Evolutionary conservation across 1,284 basidiomycete genomes (phyloP).

Genomic region (Malassezia vespertilionis): DNA sequence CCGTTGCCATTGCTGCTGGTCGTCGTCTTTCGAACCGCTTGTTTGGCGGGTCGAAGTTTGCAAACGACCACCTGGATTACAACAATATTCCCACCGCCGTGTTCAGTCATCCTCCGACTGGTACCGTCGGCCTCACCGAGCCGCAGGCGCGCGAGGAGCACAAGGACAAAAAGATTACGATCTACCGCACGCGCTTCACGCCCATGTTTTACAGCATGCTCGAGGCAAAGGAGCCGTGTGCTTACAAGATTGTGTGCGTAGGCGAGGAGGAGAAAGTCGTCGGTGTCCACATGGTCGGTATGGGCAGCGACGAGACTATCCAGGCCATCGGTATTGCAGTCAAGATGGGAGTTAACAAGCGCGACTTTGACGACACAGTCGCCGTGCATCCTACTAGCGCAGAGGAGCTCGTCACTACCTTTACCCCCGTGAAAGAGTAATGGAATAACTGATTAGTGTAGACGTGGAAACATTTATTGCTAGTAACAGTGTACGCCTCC

Average conservation of each 20-base stretch:
- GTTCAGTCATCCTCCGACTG: slow-evolving; percentile 33
- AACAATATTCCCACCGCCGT: slow-evolving; percentile 63
- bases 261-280: slow-evolving; percentile 87
- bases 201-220: slow-evolving; percentile 47
- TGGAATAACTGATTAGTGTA: too few species aligned
- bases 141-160: slow-evolving; percentile 75
- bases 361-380: slow-evolving; percentile 45
- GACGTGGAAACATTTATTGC: too few species aligned
- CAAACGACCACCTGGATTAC: slow-evolving; percentile 77
- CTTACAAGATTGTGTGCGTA: slow-evolving; percentile 78
- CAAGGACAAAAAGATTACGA: slow-evolving; percentile 72
- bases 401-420: slow-evolving; percentile 36
- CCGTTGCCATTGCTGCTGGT: slow-evolving; percentile 96
- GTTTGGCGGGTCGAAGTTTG: slow-evolving; percentile 73
- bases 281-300: slow-evolving; percentile 82
- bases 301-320: slow-evolving; percentile 70
- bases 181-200: slow-evolving; percentile 59
- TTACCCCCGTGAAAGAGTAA: slow-evolving; percentile 12
- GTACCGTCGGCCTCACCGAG: slow-evolving; percentile 56
- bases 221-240: slow-evolving; percentile 56
- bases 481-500: too few species aligned
- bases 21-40: slow-evolving; percentile 76
- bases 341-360: slow-evolving; percentile 64
- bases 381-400: slow-evolving; percentile 45
- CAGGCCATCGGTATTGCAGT: slow-evolving; percentile 90